Base-by-base conservation (phyloP, 2,329 filamentous ascomycete species). In the Tolypocladium album region DNA sequence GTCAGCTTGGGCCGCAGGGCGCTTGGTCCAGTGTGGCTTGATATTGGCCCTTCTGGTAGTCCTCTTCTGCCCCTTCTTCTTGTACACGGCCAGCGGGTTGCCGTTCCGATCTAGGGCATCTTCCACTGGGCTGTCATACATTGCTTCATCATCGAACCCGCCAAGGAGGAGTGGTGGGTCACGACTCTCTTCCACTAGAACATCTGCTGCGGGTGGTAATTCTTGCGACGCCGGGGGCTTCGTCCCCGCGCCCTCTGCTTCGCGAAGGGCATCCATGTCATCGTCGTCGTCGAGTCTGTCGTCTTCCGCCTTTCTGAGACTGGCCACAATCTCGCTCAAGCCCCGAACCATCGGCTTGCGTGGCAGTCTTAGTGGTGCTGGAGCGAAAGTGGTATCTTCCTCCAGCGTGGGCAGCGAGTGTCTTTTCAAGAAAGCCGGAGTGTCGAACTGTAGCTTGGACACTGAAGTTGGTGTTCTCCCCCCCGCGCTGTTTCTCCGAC, bases 41-140 rank as follows among this genome's bases (percentile, higher is more conserved):
- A 88, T 89, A 61, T 86, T 91, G 59, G 83, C 79, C 56, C 80
- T 78, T 63, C 86, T 79, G 3, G 90, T 93, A 59, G 89, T 90
- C 62, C 90, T 80, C 77, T 94, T 94, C 70, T 89, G 82, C 0
- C 89, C 89, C 76, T 89, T 90, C 81, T 94, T 94, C 79, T 92
- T 93, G 78, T 82, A 93, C 1, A 83, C 73, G 59, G 80, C 83
- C 43, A 85, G 70, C 2, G 85, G 85, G 63, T 82, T 78, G 1
- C 85, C 85, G 66, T 84, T 75, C n/a, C 76, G 77, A 58, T 77
- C 83, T 15, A 80, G 69, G 0, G 77, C 74, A 43, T 82, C 80
- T n/a, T 82, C 80, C 4, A 75, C 75, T 1, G 75, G 73, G 62
- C 81, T 82, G 69, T 87, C 85, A 66, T 83, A 82, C 61, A 78